phyloP scores from a whole-genome alignment of 108 stramenopile genomes.

The Pseudonitzschia multiseries region DNA sequence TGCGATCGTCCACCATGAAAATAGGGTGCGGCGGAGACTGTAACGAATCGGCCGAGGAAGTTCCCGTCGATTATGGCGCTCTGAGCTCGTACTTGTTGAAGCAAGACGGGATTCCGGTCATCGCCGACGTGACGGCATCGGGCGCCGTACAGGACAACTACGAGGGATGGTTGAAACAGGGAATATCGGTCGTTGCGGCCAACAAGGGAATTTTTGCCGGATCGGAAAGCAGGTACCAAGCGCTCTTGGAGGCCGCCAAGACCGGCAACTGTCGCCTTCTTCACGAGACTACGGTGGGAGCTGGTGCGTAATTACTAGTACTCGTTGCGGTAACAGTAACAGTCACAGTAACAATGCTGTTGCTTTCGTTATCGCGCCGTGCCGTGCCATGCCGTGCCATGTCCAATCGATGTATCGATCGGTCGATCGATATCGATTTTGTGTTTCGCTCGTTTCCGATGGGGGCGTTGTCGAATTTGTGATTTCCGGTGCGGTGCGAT shows the following conservation, averaged over 20 bases:
- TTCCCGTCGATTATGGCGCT: constrained; percentile 27
- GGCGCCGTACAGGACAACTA: constrained; percentile 31
- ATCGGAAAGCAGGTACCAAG: constrained; percentile 35
- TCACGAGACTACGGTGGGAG: constrained; percentile 57
- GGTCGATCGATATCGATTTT: too few species aligned
- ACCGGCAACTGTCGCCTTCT: constrained; percentile 20
- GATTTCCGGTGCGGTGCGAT: too few species aligned
- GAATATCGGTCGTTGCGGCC: constrained; percentile 42
- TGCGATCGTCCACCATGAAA: constrained; percentile 46
- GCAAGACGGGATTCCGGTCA: constrained; percentile 35
- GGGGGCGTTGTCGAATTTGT: too few species aligned
- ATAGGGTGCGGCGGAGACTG: too few species aligned
- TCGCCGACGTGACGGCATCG: constrained; percentile 49
- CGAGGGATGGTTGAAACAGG: constrained; percentile 29
- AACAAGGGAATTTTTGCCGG: constrained; percentile 54
- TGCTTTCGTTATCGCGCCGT: too few species aligned
- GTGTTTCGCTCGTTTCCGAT: too few species aligned
- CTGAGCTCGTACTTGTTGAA: constrained; percentile 31
- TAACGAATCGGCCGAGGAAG: constrained; percentile 27
- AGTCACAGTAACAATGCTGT: too few species aligned
- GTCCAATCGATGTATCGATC: too few species aligned
- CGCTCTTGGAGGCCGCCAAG: constrained; percentile 23
- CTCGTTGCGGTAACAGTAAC: background rate
- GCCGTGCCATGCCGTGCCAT: too few species aligned
- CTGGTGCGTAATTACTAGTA: constrained; percentile 6